These are phyloP conservation scores for Sphagnurus paluster DNA, from an alignment of 1,284 basidiomycete species.

Conservation along the genomic window DNA sequence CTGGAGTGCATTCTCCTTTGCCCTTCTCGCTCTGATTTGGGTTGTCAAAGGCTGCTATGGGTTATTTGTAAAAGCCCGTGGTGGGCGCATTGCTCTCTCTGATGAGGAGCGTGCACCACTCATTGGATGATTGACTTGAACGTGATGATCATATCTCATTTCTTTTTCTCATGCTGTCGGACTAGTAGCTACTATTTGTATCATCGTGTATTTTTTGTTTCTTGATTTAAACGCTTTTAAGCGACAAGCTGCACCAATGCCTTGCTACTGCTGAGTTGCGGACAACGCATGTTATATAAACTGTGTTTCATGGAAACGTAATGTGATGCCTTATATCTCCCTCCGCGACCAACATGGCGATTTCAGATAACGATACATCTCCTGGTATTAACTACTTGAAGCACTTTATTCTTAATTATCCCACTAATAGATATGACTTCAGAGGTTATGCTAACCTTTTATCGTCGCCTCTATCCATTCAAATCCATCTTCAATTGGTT, in stretches of 20 bases:
- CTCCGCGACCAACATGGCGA: conserved; percentile 10
- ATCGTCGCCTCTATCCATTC: conserved; percentile 92
- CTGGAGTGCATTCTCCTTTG: conserved; percentile 86
- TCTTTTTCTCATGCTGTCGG: too few species aligned
- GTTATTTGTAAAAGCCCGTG: conserved; percentile 37
- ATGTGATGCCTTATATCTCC: conserved; percentile 6
- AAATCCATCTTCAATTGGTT: conserved; percentile 94
- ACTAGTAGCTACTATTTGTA: neutral
- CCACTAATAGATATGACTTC: too few species aligned
- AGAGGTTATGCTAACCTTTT: conserved; percentile 86
- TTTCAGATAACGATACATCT: conserved; percentile 21
- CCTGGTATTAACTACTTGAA: too few species aligned
- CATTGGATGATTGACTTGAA: conserved; percentile 32
- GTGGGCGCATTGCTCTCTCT: conserved; percentile 56
- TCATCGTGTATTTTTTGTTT: neutral
- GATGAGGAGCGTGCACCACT: conserved; percentile 90
- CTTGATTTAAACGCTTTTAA: neutral
- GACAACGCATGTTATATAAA: too few species aligned
- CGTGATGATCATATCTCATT: too few species aligned
- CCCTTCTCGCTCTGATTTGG: conserved; percentile 83
- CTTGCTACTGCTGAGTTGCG: too few species aligned
- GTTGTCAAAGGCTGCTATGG: conserved; percentile 75
- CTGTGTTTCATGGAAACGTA: too few species aligned
- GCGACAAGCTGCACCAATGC: too few species aligned
- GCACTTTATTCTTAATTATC: too few species aligned